Evolutionary conservation across 1,139 yeast genomes (phyloP), one percentile per base, ranked within the genome.

Genomic region (Suhomyces maxii): DNA sequence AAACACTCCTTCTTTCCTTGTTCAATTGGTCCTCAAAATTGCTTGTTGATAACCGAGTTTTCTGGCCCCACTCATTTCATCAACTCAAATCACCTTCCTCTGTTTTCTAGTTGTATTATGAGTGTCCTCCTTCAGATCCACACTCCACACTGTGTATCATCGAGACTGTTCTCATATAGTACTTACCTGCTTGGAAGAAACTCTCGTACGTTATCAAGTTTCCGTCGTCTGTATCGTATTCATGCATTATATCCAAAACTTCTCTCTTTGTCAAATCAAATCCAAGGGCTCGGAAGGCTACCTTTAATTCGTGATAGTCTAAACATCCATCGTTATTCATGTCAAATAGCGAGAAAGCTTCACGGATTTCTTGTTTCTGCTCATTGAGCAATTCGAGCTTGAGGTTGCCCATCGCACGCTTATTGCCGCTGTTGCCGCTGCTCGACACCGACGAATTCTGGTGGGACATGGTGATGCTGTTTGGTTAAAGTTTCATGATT

Each of bases 211-310:
- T 80, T 58, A 93, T 86, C 55, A 83, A 73, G 49, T 83, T 82
- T 35, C 86, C 76, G 44, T 89, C 89, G 52, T 84, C 89, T 6
- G 87, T 78, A 58, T 89, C 97, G 60, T 85, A 86, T 53, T 89
- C 95, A 46, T 84, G 86, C 48, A 95, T 83, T 33, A 91, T 80
- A 50, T 86, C 86, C 54, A 91, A 73, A 4, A 93, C 91, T 56
- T 90, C 95, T 45, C 85, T 73, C 61, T 91, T 91, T 38, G 83
- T 69, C 56, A 87, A 76, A 42, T 91, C 97, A 60, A 95, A 95
- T 1, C 99, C 99, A 40, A 95, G 73, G 0, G 99, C 99, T 52
- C 96, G 71, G 72, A 93, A 83, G 0, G 99, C 98, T 13, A 91
- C 89, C 64, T 89, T 89, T 54, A 89, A 73, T 60, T 93, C 99